A percentile compares a stretch with the other conserved stretches of the same genome.
Evolutionary conservation across 2,329 filamentous ascomycete genomes (phyloP).

Genomic region (Fusarium annulatum): DNA sequence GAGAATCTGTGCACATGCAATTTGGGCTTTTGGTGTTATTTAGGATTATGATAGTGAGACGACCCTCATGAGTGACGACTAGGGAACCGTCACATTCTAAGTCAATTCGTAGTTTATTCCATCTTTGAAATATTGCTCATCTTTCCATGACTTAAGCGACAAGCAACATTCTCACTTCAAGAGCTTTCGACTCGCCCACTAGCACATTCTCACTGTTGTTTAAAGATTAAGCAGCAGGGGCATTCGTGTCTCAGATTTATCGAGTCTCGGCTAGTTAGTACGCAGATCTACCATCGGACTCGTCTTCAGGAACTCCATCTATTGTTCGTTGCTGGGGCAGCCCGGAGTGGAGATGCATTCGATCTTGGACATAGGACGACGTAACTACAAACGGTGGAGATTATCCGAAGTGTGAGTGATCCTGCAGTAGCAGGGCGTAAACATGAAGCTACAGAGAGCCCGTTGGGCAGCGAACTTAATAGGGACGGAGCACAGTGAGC

Average conservation of each 20-base stretch:
- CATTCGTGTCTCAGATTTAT: constrained; percentile 23
- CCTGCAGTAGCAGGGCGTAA: constrained; percentile 1
- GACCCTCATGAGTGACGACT: constrained; percentile 49
- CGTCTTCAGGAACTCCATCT: neutral
- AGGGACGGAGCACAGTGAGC: neutral
- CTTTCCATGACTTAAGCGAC: neutral
- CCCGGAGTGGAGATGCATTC: neutral
- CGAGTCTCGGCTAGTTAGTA: constrained; percentile 11
- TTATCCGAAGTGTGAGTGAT: neutral
- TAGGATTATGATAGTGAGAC: constrained; percentile 49
- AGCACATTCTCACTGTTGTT: constrained; percentile 3
- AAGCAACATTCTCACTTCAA: constrained; percentile 6
- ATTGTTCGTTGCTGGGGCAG: constrained; percentile 26
- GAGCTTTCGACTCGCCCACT: neutral
- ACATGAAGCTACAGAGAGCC: neutral
- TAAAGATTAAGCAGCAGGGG: neutral
- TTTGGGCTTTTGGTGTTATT: constrained; percentile 42
- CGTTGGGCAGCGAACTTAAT: neutral
- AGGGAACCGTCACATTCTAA: constrained; percentile 45
- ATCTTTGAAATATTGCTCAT: constrained; percentile 3
- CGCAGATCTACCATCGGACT: constrained; percentile 17
- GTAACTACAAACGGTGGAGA: constrained; percentile 2
- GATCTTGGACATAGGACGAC: neutral
- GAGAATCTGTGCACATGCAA: constrained; percentile 5
- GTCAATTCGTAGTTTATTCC: constrained; percentile 41